Evolutionary conservation across 202 grass and related monocot species (phyloP).

Genomic region (Schoenoplectus tabernaemontani): DNA sequence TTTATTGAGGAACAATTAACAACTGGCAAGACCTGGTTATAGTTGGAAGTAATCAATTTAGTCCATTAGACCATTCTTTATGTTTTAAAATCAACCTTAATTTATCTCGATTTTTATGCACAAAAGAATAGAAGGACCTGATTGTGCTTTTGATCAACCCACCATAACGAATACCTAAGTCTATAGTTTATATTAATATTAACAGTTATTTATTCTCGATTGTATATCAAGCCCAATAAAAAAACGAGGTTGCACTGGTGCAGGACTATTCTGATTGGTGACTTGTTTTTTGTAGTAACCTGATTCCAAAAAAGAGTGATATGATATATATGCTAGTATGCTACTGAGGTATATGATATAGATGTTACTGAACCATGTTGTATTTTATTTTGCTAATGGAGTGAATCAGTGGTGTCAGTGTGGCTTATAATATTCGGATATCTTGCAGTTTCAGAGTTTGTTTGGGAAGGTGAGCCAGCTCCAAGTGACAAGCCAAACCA

Average conservation of each 20-base stretch:
- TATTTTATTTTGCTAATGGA: not conserved
- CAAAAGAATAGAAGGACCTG: not conserved
- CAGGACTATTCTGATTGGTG: not conserved
- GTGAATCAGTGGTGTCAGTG: not conserved
- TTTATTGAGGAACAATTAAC: not conserved
- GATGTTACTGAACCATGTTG: not conserved
- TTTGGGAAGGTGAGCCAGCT: conserved; percentile 78
- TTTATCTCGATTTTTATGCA: not conserved
- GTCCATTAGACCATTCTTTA: not conserved
- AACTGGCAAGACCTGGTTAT: not conserved
- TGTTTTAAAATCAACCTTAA: not conserved
- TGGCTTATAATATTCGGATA: not conserved
- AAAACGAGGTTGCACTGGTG: not conserved
- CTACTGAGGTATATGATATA: not conserved
- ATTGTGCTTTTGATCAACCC: not conserved
- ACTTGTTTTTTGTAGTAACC: not conserved
- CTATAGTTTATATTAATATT: not conserved
- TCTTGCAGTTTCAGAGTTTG: conserved; percentile 81
- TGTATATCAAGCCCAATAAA: not conserved
- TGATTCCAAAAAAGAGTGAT: not conserved
- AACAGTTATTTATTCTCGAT: not conserved
- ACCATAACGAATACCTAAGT: not conserved
- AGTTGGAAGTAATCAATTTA: not conserved
- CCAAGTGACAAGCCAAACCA: conserved; percentile 43
- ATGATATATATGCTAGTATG: no score